These are phyloP conservation scores for Eucalyptus guilfoylei DNA, from an alignment of 345 rosid genomes.

Conservation along the genomic window DNA sequence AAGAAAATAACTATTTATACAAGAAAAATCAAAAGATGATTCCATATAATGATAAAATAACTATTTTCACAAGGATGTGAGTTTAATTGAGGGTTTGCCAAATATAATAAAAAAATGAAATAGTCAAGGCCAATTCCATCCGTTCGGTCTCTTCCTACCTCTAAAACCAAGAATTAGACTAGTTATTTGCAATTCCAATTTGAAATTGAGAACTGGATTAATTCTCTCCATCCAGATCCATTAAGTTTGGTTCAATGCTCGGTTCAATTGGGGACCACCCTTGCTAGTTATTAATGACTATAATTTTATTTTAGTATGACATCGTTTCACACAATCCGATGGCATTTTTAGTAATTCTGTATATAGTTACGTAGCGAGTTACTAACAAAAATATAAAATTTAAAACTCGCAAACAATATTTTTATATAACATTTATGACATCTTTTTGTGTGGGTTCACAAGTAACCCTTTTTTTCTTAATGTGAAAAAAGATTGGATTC, in stretches of 20 bases:
- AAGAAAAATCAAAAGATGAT: too few relatives aligned
- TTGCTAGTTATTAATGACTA: background rate
- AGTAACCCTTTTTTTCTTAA: background rate
- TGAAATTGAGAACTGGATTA: rapidly evolving
- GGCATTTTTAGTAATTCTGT: rapidly evolving
- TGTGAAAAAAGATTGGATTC: background rate
- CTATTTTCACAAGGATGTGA: background rate
- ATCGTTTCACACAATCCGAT: rapidly evolving
- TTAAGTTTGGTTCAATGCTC: background rate
- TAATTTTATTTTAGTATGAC: background rate
- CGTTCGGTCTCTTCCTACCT: rapidly evolving
- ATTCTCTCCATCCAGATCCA: rapidly evolving
- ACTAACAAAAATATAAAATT: background rate
- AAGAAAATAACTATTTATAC: background rate
- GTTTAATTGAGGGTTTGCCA: background rate
- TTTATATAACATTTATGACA: background rate
- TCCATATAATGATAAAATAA: too few relatives aligned
- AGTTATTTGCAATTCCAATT: too few relatives aligned
- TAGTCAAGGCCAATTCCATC: rapidly evolving
- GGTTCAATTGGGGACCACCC: background rate
- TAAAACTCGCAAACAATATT: background rate
- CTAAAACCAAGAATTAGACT: background rate
- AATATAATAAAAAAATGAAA: too few relatives aligned
- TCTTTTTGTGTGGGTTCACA: background rate
- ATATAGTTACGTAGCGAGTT: background rate